These are phyloP conservation scores for Plantago rigida DNA, from an alignment of 305 asterid species.

Conservation along the genomic window DNA sequence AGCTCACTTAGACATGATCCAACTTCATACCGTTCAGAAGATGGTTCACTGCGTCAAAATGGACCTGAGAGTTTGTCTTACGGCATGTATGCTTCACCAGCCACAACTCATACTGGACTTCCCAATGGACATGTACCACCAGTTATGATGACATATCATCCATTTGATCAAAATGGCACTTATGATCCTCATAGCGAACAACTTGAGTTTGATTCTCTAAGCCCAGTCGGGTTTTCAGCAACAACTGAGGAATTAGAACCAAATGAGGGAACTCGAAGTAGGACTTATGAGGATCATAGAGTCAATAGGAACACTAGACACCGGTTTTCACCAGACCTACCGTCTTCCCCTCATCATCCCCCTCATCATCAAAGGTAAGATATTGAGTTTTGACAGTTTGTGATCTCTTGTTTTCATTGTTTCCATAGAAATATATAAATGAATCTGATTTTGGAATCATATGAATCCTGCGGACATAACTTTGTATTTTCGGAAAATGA, in stretches of 20 bases:
- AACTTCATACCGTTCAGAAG: conserved; percentile 54
- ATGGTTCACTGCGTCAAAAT: conserved; percentile 53
- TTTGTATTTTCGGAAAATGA: too few relatives aligned
- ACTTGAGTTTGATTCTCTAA: conserved; percentile 84
- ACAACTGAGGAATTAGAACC: conserved; percentile 42
- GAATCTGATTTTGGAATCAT: too few relatives aligned
- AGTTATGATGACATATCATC: conserved; percentile 65
- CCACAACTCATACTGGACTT: conserved; percentile 45
- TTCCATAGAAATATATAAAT: too few relatives aligned
- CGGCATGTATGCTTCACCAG: conserved; percentile 57
- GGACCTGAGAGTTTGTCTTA: conserved; percentile 56
- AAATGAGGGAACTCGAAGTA: conserved; percentile 48
- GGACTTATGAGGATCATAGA: conserved; percentile 52
- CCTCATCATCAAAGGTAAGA: conserved; percentile 65
- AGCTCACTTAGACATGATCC: conserved; percentile 52
- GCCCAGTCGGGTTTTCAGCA: conserved; percentile 58
- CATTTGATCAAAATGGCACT: conserved; percentile 50
- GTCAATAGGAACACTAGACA: conserved; percentile 49
- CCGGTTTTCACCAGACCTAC: conserved; percentile 71
- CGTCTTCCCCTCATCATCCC: conserved; percentile 78
- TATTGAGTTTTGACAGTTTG: conserved; percentile 8
- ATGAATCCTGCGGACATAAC: too few relatives aligned
- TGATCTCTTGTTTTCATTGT: too few relatives aligned
- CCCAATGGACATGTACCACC: conserved; percentile 67
- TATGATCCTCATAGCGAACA: conserved; percentile 50